phyloP scores from a whole-genome alignment of 2,329 filamentous ascomycete genomes.

The Epichloe bromicola region DNA sequence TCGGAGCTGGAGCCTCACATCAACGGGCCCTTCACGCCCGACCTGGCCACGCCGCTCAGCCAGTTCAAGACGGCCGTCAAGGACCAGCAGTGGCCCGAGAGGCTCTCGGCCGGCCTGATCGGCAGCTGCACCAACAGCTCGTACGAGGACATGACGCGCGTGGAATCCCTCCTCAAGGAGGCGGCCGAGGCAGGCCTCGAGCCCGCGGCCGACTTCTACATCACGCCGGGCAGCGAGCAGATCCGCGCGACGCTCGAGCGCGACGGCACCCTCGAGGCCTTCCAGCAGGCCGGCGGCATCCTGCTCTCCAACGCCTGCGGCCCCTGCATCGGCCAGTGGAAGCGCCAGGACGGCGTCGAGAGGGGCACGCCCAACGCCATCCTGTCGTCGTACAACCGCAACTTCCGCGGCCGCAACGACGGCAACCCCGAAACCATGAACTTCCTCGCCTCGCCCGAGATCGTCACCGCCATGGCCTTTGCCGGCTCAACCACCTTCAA shows the following conservation, averaged over 20 bases:
- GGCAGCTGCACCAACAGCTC: conserved; percentile 98
- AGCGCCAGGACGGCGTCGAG: conserved; percentile 68
- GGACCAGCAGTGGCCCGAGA: conserved; percentile 79
- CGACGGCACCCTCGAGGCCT: conserved; percentile 75
- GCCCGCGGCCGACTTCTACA: conserved; percentile 84
- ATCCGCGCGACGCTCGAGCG: conserved; percentile 88
- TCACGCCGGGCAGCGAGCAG: conserved; percentile 93
- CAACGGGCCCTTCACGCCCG: conserved; percentile 93
- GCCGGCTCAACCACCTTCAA: conserved; percentile 91
- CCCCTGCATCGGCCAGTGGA: conserved; percentile 92
- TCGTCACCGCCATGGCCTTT: conserved; percentile 93
- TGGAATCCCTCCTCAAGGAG: conserved; percentile 85
- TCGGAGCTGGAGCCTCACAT: conserved; percentile 87
- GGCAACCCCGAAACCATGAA: conserved; percentile 97
- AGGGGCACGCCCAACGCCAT: conserved; percentile 91
- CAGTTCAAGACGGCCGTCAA: conserved; percentile 76
- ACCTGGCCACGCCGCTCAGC: conserved; percentile 84
- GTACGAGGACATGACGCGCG: conserved; percentile 96
- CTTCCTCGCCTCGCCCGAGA: conserved; percentile 91
- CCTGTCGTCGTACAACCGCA: conserved; percentile 94
- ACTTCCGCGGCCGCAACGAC: conserved; percentile 94
- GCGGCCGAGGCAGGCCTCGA: conserved; percentile 79
- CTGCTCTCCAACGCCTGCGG: conserved; percentile 92
- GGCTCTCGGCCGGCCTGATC: conserved; percentile 84
- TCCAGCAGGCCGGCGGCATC: conserved; percentile 73